Evolutionary conservation across 2,329 filamentous ascomycete genomes (phyloP), one percentile per base, ranked within the genome.

Genomic region (Fusarium goolgardi): DNA sequence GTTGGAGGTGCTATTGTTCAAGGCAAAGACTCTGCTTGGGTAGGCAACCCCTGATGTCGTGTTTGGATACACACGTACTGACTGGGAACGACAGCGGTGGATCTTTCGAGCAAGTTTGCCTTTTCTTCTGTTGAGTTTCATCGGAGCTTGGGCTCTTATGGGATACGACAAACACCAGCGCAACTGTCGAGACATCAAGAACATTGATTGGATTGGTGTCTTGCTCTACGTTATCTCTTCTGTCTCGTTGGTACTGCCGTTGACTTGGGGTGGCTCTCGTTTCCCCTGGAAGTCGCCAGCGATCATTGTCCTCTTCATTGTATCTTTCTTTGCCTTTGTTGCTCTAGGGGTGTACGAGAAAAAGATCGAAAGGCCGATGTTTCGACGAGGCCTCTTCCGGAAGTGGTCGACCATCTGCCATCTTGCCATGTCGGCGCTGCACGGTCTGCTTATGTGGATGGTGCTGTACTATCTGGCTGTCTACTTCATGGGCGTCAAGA

Each of bases 191-290:
- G 55, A 66, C 4, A 51, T 74, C 31, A 59, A 56, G 20, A 39
- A 56, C 5, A 83, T 92, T 25, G 90, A 92, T 73, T 92, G 86
- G 83, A 55, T 87, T 32, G 90, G 90, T 2, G 83, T 85, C 6
- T 66, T 84, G 1, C 72, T 92, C 5, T 91, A 92, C 72, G 73
- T 75, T 12, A 21, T 65, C 27, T 65, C 64, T 7, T 59, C 64
- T 2, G 50, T 70, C 32, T 53, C 55, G 3, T 43, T 74, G 8
- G 58, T 75, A 6, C 32, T 69, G 6, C 66, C 66, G 8, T 23
- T 69, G 25, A 67, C 49, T 12, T 69, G 66, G 66, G 66, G 61
- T 16, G 66, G 66, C 20, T 59, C 66, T 23, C 65, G 53, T 25
- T 73, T 49, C 59, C 67, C 35, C 34, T 75, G 73, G 73, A 63